Evolutionary conservation across 768 basidiomycete species (phyloP), one percentile per base, ranked within the genome.

Genomic region (Naganishia kalamii): DNA sequence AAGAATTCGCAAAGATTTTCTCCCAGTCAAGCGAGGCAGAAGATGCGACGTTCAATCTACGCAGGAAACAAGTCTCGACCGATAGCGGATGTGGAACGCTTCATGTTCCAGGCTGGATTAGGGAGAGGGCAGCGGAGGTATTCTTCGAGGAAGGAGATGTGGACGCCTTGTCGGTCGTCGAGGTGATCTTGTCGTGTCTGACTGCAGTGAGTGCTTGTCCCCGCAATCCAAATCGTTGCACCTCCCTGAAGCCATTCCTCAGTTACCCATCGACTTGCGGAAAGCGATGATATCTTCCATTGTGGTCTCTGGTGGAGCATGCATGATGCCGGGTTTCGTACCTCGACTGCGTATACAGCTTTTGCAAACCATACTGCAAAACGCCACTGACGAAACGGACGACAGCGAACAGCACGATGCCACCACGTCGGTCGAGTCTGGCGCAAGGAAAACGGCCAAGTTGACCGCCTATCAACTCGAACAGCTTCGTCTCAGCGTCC

Each of bases 291-390:
- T 87, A 1, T 87, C 88, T 0, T 88, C 89, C 5, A 87, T 99
- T 51, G 83, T 98, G 47, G 83, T 96, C 35, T 83, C 84, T 1
- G 96, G 96, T 6, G 96, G 96, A 0, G 92, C 90, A 0, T 82
- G 89, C 3, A 90, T 90, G 86, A 79, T 98, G 10, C 91, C 93
- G 0, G 92, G 92, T 0, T 94, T 97, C 78, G 89, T 94, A 47
- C 86, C 89, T 5, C 86, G 96, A 7, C 82, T 97, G n/a, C 87
- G 90, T 32, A 78, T 82, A 0, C 88, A 93, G 72, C 82, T 97
- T 30, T 70, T 91, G 15, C 84, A 84, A 2, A 82, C 83, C 7
- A 81, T 92, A 27, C 79, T 80, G 2, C 73, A 72, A 1, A 61
- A 65, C 6, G 32, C 62, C 65, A 15, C 62, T 43, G 11, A 33